phyloP scores from a whole-genome alignment of 805 yeast species.

The Myxozyma vanderwaltii region DNA sequence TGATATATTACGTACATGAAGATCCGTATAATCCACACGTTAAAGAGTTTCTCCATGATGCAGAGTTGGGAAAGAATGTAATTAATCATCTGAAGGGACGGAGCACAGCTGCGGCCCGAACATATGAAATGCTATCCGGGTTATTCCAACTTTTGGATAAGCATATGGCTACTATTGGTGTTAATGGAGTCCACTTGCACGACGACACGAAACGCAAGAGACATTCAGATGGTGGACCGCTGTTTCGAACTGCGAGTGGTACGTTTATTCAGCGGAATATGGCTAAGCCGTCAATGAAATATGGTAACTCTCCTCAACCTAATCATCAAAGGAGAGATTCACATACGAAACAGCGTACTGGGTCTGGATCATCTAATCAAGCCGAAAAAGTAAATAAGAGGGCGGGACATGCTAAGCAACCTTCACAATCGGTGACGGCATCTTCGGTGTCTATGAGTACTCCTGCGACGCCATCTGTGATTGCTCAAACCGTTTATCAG shows the following conservation, averaged over 20 bases:
- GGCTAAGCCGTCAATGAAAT: constrained; percentile 9
- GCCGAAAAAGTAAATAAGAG: neutral
- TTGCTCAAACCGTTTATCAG: neutral
- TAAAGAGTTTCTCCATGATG: constrained; percentile 63
- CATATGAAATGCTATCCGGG: constrained; percentile 59
- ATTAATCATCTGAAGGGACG: constrained; percentile 70
- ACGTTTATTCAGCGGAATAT: constrained; percentile 1
- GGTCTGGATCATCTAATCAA: neutral
- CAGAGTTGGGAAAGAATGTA: constrained; percentile 77
- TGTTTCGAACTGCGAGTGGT: constrained; percentile 10
- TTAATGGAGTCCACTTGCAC: neutral
- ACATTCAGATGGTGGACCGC: neutral
- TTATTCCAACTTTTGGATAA: constrained; percentile 40
- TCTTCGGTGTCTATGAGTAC: neutral
- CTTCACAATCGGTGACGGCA: neutral
- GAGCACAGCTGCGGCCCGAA: constrained; percentile 76
- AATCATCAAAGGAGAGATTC: neutral
- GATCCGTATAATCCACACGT: constrained; percentile 40
- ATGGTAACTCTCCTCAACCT: neutral
- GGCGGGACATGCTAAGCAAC: neutral
- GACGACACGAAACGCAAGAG: constrained; percentile 32
- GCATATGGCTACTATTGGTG: constrained; percentile 26
- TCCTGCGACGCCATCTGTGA: neutral
- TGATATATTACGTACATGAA: constrained; percentile 76
- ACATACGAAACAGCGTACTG: neutral